These are phyloP conservation scores for Leishmania guyanensis DNA, from an alignment of 208 protist genomes.

Conservation along the genomic window DNA sequence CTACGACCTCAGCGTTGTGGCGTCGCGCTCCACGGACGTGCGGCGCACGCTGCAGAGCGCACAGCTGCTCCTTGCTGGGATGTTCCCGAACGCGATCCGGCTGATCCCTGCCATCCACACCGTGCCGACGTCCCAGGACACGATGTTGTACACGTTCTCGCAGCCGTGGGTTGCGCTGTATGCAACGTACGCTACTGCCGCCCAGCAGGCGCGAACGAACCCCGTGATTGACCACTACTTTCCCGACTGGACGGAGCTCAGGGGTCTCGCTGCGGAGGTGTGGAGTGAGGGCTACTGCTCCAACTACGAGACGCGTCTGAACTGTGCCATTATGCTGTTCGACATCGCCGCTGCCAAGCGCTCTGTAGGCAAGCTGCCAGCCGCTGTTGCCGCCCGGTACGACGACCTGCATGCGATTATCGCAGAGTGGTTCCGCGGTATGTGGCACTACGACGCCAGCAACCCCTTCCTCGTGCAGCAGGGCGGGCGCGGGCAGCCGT, in stretches of 20 bases:
- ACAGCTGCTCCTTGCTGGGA: slow-evolving; percentile 32
- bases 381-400: slow-evolving; percentile 20
- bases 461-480: slow-evolving; percentile 26
- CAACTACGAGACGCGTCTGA: slow-evolving; percentile 21
- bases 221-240: slow-evolving; percentile 25
- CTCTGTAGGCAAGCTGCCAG: slow-evolving; percentile 12
- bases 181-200: slow-evolving; percentile 8
- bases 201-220: slow-evolving; percentile 17
- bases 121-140: slow-evolving; percentile 3
- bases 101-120: slow-evolving; percentile 57
- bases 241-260: slow-evolving; percentile 28
- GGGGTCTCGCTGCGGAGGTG: slow-evolving; percentile 26
- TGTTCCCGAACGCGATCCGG: slow-evolving; percentile 32
- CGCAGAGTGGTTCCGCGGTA: slow-evolving; percentile 6
- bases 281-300: slow-evolving; percentile 41
- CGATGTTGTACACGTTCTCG: slow-evolving; percentile 28
- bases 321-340: slow-evolving; percentile 34
- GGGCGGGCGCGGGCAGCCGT: slow-evolving; percentile 45
- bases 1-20: slow-evolving; percentile 48
- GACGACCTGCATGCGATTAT: slow-evolving; percentile 32
- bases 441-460: slow-evolving; percentile 33
- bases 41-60: slow-evolving; percentile 57
- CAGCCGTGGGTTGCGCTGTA: slow-evolving; percentile 29
- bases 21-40: slow-evolving; percentile 51
- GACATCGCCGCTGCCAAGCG: slow-evolving; percentile 47